Evolutionary conservation across 129 eudicot genomes (phyloP), one percentile per base, ranked within the genome.

Genomic region (Flaveria sonorensis): DNA sequence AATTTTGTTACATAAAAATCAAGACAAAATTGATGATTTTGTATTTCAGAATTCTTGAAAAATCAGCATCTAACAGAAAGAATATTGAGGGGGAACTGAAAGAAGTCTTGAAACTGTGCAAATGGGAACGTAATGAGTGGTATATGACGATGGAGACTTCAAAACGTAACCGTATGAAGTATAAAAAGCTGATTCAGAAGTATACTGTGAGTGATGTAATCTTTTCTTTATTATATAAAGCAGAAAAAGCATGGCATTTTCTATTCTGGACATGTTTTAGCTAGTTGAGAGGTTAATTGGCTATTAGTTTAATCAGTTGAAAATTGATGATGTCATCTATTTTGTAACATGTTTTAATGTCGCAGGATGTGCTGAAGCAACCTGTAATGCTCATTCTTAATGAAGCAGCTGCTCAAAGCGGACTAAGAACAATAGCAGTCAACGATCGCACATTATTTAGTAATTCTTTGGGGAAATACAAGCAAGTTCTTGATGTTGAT

Each of bases 321-420:
- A 57, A 20, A 9, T 20, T 21, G 15, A 21, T 32, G 2, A 3
- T 19, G 64, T 20, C 64, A 21, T 57, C 56, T 51, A 9, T 19
- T 2, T 20, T 57, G 26, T 21, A 20, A 57, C 21, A 16, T 62
- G 62, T 57, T 68, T 62, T 47, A 61, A 76, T 75, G 69, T 48
- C 60, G 56, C 76, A 94, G 98, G 98, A 87, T 77, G 78, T 75
- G 70, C 84, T 94, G 59, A 89, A 89, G 79, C 98, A 91, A 75
- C 97, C 98, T 3, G 90, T 88, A 32, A 82, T 84, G 86, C 84
- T 78, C 50, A 76, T 89, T 67, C 81, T 91, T 43, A 70, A 75
- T 56, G 90, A 85, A 85, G 87, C 72, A 80, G 66, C 88, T 57
- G 73, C 85, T 73, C 86, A 60, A 82, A 85, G 81, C 47, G 96